Evolutionary conservation across 2,329 filamentous ascomycete species (phyloP), one percentile per base, ranked within the genome.

Genomic region (Colletotrichum eleusines): DNA sequence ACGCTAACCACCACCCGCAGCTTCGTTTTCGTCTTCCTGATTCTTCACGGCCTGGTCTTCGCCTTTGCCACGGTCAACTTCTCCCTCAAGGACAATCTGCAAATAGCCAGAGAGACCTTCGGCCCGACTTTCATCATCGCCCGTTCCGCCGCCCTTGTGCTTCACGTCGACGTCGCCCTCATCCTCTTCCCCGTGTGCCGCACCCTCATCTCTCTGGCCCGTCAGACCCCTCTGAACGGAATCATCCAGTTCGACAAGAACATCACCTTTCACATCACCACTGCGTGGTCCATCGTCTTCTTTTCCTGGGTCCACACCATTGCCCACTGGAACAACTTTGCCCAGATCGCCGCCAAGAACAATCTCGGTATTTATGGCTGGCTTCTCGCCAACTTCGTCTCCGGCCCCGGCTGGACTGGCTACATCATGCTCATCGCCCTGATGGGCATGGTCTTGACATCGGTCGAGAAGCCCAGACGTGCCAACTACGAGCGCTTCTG

Each of bases 181-280:
- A 87, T 97, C 74, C 85, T 96, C 35, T 90, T 95, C 75, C 93
- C 94, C 54, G 93, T 96, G 60, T 96, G 93, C 84, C 88, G 93
- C 70, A 96, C 93, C 16, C 88, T 96, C 75, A 94, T 96, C 77
- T 96, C 93, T 63, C 88, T 95, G 73, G 87, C 91, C 63, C 89
- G 93, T 73, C 92, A 94, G 78, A 96, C 93, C 8, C 92, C 93
- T 9, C 85, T 96, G 67, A 95, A 95, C 80, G 92, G 93, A 75
- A 93, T 96, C 78, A 92, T 97, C 74, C 93, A 94, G 75, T 94
- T 96, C 81, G 92, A 94, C 83, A 95, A 94, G 86, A 94, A 95
- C 82, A 94, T 95, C 79, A 93, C 92, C 54, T 95, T 96, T 82
- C 93, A 96, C 84, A 95, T 94, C 82, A 90, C 87, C 59, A 93